Percentiles rank a stretch among this genome's conserved stretches.
These are phyloP conservation scores for Salix brachista DNA, from an alignment of 345 rosid genomes.

Conservation along the genomic window DNA sequence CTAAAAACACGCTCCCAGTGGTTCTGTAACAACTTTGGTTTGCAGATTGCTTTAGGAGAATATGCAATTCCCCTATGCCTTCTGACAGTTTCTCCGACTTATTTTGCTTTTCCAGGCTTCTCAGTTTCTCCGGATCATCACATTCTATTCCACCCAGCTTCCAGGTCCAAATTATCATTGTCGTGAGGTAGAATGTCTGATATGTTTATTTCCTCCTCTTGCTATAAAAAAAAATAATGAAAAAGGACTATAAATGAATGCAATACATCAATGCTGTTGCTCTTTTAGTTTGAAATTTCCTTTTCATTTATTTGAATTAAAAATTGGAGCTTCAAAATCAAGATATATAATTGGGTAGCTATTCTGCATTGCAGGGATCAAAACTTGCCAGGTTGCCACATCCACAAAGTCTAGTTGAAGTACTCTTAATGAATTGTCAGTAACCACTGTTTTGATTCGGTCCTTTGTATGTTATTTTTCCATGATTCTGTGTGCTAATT, in stretches of 20 bases:
- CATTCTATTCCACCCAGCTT: constrained; percentile 95
- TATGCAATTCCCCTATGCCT: not conserved
- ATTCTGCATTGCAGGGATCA: constrained; percentile 62
- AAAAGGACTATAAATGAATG: not conserved
- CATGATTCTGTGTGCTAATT: constrained; percentile 15
- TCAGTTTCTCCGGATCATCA: constrained; percentile 76
- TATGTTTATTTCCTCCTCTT: not conserved
- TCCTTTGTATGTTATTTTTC: constrained; percentile 11
- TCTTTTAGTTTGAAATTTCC: constrained; percentile 5
- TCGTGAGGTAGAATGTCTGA: constrained; percentile 59
- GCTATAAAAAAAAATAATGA: too few species aligned
- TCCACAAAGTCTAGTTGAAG: constrained; percentile 63
- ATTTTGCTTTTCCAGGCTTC: constrained; percentile 52
- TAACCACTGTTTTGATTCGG: constrained; percentile 9
- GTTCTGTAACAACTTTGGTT: not conserved
- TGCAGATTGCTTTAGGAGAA: not conserved
- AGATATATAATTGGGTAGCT: not conserved
- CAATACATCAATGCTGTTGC: too few species aligned
- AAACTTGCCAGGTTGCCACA: constrained; percentile 74
- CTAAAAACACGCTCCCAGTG: not conserved
- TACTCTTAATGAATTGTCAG: constrained; percentile 74
- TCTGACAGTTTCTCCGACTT: constrained; percentile 10
- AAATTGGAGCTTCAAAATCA: not conserved
- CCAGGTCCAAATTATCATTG: constrained; percentile 99
- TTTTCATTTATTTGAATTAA: not conserved